phyloP scores from a whole-genome alignment of 306 rosid genomes.

The Quercus aquifolioides region DNA sequence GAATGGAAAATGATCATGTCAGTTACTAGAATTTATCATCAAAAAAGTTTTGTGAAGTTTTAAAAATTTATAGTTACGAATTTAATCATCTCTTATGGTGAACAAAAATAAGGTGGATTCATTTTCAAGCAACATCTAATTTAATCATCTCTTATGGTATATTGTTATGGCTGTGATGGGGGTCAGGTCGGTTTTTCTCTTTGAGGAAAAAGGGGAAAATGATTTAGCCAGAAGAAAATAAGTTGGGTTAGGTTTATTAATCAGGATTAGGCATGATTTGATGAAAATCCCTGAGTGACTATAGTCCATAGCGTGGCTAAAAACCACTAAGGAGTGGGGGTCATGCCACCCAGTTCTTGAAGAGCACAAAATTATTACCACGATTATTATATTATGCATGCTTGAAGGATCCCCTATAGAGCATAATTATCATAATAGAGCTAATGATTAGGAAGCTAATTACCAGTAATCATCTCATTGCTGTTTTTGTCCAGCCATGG shows the following conservation, averaged over 20 bases:
- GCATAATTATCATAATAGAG: neutral
- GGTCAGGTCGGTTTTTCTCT: neutral
- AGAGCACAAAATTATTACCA: neutral
- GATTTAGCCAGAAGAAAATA: neutral
- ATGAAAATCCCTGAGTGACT: neutral
- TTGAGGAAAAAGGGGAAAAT: neutral
- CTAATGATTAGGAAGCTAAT: constrained; percentile 28
- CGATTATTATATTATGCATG: neutral
- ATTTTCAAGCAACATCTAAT: too few relatives aligned
- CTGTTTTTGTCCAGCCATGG: neutral
- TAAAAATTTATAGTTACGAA: too few relatives aligned
- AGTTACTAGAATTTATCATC: too few relatives aligned
- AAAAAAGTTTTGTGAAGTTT: too few relatives aligned
- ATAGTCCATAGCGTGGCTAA: neutral
- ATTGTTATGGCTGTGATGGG: too few relatives aligned
- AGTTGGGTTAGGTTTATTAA: neutral
- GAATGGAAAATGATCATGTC: too few relatives aligned
- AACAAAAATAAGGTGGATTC: too few relatives aligned
- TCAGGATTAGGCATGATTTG: neutral
- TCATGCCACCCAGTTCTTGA: neutral
- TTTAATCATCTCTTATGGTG: too few relatives aligned
- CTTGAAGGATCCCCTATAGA: neutral
- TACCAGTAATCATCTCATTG: constrained; percentile 19
- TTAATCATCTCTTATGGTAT: too few relatives aligned
- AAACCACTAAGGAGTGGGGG: neutral